phyloP scores from a whole-genome alignment of 2,329 filamentous ascomycete species.

The Blumeriella jaapii region DNA sequence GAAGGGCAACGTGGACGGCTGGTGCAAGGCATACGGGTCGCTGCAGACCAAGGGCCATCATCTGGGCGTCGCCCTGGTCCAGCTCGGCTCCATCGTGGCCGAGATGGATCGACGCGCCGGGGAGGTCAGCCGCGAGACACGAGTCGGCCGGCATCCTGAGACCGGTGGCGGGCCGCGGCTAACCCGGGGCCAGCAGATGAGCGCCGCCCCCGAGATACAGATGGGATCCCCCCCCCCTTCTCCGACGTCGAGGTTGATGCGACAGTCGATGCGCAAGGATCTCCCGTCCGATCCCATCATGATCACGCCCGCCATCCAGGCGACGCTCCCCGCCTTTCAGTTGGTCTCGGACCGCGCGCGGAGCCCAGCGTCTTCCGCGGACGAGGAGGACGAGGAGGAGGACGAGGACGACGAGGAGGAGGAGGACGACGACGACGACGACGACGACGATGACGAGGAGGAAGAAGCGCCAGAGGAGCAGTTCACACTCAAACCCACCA shows the following conservation, averaged over 20 bases:
- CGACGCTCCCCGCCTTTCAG: constrained; percentile 22
- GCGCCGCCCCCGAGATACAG: constrained; percentile 4
- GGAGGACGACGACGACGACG: constrained; percentile 8
- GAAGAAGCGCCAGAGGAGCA: no score
- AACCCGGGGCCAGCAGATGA: constrained; percentile 16
- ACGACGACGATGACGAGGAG: no score
- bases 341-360: constrained; percentile 22
- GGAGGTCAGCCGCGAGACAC: constrained; percentile 66
- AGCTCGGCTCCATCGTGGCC: constrained; percentile 64
- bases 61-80: constrained; percentile 57
- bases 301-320: constrained; percentile 23
- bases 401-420: constrained; percentile 9
- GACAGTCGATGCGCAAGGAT: constrained; percentile 21
- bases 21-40: constrained; percentile 69
- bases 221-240: constrained; percentile 13
- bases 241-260: constrained; percentile 16
- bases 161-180: constrained; percentile 1
- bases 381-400: no score
- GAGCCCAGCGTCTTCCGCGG: constrained; percentile 18
- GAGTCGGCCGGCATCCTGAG: constrained; percentile 43
- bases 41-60: constrained; percentile 62
- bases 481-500: constrained; percentile 25
- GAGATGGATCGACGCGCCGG: constrained; percentile 83
- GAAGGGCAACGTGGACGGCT: constrained; percentile 85
- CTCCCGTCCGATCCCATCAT: constrained; percentile 21